phyloP scores from a whole-genome alignment of 768 basidiomycete genomes.

The Hygrophorus russula region DNA sequence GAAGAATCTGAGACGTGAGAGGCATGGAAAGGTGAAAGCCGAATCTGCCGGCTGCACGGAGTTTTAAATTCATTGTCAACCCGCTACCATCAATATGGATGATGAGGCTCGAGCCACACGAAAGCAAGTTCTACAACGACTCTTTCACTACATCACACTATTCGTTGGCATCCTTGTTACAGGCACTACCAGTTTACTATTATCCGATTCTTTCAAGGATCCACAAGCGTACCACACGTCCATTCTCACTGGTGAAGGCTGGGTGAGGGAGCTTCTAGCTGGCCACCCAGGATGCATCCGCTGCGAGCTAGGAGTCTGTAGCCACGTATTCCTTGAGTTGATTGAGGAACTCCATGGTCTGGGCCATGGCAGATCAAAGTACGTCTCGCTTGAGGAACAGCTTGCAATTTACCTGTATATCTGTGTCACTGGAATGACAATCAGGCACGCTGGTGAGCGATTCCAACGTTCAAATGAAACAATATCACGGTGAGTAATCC shows the following conservation, averaged over 20 bases:
- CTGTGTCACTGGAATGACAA: constrained; percentile 7
- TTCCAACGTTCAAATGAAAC: constrained; percentile 14
- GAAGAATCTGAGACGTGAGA: too few relatives aligned
- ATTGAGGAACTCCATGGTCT: neutral
- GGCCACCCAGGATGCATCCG: neutral
- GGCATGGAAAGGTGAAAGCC: too few relatives aligned
- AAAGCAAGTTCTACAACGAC: too few relatives aligned
- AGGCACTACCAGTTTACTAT: too few relatives aligned
- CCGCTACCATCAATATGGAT: too few relatives aligned
- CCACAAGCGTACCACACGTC: neutral
- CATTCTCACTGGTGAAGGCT: neutral
- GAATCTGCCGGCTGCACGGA: too few relatives aligned
- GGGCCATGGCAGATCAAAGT: neutral
- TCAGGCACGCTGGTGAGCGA: constrained; percentile 9
- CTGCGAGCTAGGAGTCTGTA: neutral
- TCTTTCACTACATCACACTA: too few relatives aligned
- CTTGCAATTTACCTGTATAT: too few relatives aligned
- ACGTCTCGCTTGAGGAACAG: neutral
- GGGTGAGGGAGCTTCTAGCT: neutral
- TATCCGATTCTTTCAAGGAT: too few relatives aligned
- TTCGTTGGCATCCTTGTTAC: too few relatives aligned
- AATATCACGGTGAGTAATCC: constrained; percentile 9
- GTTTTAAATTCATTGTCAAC: too few relatives aligned
- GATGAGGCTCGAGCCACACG: too few relatives aligned
- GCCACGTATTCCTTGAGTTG: neutral